Evolutionary conservation across 148 eudicot species (phyloP).

Genomic region (Vaccinium myrtillus): DNA sequence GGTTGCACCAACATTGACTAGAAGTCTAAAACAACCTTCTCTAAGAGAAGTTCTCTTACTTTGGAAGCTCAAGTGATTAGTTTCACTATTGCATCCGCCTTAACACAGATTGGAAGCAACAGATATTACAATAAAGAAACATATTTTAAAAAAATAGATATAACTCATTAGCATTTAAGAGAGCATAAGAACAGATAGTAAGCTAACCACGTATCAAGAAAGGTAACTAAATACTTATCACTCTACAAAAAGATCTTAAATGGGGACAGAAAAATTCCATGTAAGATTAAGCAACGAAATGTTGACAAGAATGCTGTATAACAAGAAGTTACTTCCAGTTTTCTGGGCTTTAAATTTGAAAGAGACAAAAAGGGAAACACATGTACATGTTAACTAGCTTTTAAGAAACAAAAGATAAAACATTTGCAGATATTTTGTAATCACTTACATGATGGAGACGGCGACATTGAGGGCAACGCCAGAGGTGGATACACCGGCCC

Average conservation of each 20-base stretch:
- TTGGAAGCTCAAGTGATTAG: not conserved
- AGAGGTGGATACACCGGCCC: conserved; percentile 14
- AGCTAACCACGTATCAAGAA: not conserved
- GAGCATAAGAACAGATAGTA: not conserved
- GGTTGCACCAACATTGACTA: not conserved
- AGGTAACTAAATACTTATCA: not conserved
- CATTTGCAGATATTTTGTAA: not conserved
- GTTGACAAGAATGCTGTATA: not conserved
- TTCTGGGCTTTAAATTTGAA: not conserved
- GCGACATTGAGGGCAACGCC: conserved; percentile 10
- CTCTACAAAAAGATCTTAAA: not conserved
- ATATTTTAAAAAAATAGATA: not conserved
- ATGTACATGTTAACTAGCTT: not conserved
- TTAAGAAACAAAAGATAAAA: not conserved
- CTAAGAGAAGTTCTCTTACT: not conserved
- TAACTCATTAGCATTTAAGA: not conserved
- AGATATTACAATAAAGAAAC: not conserved
- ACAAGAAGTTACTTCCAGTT: not conserved
- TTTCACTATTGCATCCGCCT: not conserved
- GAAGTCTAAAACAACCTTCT: not conserved
- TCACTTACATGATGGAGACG: conserved; percentile 35
- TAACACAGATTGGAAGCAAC: not conserved
- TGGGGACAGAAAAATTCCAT: not conserved
- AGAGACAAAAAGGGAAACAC: not conserved
- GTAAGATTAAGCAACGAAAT: not conserved